phyloP scores from a whole-genome alignment of 805 yeast species.

The Vanderwaltozyma verrucispora region DNA sequence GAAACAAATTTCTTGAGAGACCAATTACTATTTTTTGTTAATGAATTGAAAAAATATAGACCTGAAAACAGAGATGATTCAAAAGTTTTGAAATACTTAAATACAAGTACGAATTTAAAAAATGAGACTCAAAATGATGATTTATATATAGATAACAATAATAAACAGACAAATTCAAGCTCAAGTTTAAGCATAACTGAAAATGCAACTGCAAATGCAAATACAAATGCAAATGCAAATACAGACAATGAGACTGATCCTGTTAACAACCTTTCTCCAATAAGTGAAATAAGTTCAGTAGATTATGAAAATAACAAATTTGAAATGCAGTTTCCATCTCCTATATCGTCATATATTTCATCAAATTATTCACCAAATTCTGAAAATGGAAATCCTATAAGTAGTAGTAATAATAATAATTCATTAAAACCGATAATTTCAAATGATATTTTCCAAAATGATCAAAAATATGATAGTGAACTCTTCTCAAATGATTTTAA shows the following conservation, averaged over 20 bases:
- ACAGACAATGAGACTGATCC: too few species aligned
- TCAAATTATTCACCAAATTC: too few species aligned
- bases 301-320: neutral
- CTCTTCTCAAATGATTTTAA: conserved; percentile 24
- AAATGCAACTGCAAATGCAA: too few species aligned
- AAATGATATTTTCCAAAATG: neutral
- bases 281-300: neutral
- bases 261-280: neutral
- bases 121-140: too few species aligned
- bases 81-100: conserved; percentile 5
- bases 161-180: too few species aligned
- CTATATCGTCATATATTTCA: neutral
- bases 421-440: conserved; percentile 10
- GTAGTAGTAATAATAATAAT: neutral
- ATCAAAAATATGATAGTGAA: conserved; percentile 5
- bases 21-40: conserved; percentile 66
- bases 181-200: too few species aligned
- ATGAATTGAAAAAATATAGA: conserved; percentile 50
- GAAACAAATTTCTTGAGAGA: conserved; percentile 68
- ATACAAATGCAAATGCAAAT: too few species aligned
- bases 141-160: too few species aligned
- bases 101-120: too few species aligned
- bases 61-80: conserved; percentile 16
- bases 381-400: neutral
- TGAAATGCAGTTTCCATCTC: neutral